phyloP scores from a whole-genome alignment of 306 rosid genomes.

The Cicer pinnatifidum region DNA sequence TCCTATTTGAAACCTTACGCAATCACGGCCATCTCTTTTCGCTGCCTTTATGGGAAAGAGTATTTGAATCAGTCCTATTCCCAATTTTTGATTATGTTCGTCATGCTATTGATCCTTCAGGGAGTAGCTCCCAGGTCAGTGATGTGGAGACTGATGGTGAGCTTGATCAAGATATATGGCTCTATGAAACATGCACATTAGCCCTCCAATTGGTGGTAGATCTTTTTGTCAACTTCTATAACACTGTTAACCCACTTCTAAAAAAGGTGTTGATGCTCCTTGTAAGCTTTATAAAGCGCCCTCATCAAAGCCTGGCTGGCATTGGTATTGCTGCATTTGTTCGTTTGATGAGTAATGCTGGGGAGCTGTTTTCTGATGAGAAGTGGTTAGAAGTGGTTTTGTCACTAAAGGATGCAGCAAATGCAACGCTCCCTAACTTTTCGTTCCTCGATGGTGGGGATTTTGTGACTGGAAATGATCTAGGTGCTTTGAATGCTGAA shows the following conservation, averaged over 20 bases:
- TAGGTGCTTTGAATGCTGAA: constrained; percentile 53
- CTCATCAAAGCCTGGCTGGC: constrained; percentile 99
- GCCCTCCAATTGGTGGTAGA: constrained; percentile 97
- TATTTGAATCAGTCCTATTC: constrained; percentile 93
- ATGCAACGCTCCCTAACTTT: constrained; percentile 87
- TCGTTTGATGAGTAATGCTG: constrained; percentile 97
- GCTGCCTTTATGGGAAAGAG: constrained; percentile 91
- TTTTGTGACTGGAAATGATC: constrained; percentile 44
- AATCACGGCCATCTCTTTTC: constrained; percentile 98
- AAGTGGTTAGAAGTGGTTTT: constrained; percentile 97
- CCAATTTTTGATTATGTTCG: constrained; percentile 98
- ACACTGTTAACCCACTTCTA: constrained; percentile 87
- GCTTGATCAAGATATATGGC: constrained; percentile 99
- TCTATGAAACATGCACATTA: constrained; percentile 96
- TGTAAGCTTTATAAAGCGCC: constrained; percentile 91
- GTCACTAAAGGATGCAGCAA: constrained; percentile 84
- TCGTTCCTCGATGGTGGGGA: constrained; percentile 63
- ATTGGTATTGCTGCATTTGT: constrained; percentile 99
- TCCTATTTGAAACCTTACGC: constrained; percentile 94
- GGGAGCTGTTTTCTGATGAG: constrained; percentile 88
- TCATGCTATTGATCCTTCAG: constrained; percentile 98
- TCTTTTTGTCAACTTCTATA: constrained; percentile 92
- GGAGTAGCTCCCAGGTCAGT: constrained; percentile 61
- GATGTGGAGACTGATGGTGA: constrained; percentile 63
- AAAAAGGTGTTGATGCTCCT: constrained; percentile 90